These are phyloP conservation scores for Boletus eberwhitei DNA, from an alignment of 768 basidiomycete species.

Conservation along the genomic window DNA sequence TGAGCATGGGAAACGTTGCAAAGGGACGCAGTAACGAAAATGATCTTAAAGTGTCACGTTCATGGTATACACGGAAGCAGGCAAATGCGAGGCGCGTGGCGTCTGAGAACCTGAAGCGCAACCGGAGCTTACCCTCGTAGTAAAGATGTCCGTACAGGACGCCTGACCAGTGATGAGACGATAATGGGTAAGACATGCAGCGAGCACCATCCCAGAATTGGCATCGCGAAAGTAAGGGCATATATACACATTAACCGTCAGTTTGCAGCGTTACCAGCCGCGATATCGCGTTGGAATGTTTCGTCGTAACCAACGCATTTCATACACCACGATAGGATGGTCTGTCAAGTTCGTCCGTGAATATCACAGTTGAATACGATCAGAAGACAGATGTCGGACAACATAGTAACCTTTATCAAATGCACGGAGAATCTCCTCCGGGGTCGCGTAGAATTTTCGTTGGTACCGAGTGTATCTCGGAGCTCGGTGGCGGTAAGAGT, in stretches of 20 bases:
- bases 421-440: constrained; percentile 12
- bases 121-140: background rate
- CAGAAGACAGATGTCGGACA: background rate
- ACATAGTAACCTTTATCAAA: constrained; percentile 16
- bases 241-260: constrained; percentile 2
- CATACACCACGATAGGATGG: constrained; percentile 17
- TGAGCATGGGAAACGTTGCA: background rate
- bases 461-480: background rate
- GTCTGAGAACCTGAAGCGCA: background rate
- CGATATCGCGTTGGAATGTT: constrained; percentile 16
- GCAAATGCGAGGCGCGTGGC: background rate
- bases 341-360: constrained; percentile 2
- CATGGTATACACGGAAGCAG: background rate
- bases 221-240: background rate
- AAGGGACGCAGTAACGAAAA: background rate
- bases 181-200: background rate
- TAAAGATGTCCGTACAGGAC: too few relatives aligned
- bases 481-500: constrained; percentile 12
- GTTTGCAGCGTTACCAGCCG: constrained; percentile 5
- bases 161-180: background rate
- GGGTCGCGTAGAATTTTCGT: too few relatives aligned
- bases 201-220: background rate
- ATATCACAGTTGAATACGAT: background rate
- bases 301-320: constrained; percentile 23
- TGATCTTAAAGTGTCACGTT: background rate